These are phyloP conservation scores for Fusarium torreyae DNA, from an alignment of 2,329 filamentous ascomycete genomes.

Conservation along the genomic window DNA sequence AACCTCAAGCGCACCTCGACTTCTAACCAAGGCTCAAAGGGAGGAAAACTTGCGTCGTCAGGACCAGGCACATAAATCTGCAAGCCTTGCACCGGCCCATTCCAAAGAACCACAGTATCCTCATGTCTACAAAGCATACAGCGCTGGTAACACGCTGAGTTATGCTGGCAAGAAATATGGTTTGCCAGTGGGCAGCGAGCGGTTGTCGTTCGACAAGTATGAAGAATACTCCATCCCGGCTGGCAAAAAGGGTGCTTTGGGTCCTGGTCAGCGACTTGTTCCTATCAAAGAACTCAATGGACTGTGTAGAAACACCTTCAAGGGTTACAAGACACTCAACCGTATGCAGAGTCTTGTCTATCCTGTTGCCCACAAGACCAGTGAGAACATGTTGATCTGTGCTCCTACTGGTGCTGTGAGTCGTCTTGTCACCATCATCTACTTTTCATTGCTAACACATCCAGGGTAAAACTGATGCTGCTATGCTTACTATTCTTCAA, in stretches of 20 bases:
- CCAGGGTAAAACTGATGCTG: conserved; percentile 95
- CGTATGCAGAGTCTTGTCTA: conserved; percentile 99
- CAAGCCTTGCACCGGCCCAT: conserved; percentile 78
- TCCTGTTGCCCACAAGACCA: conserved; percentile 94
- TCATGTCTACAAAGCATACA: conserved; percentile 89
- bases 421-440: conserved; percentile 47
- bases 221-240: conserved; percentile 93
- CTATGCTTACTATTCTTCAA: conserved; percentile 95
- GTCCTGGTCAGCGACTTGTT: conserved; percentile 80
- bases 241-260: conserved; percentile 81
- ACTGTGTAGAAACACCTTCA: conserved; percentile 91
- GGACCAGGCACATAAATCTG: conserved; percentile 87
- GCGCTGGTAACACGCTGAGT: conserved; percentile 88
- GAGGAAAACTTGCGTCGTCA: conserved; percentile 82
- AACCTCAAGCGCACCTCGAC: conserved; percentile 61
- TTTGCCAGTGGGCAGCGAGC: conserved; percentile 81
- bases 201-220: conserved; percentile 81
- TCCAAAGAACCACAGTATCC: conserved; percentile 85
- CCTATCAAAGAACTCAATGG: conserved; percentile 88
- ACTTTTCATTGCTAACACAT: conserved; percentile 28
- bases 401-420: conserved; percentile 91
- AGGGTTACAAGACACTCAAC: conserved; percentile 92
- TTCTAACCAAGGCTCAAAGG: conserved; percentile 83
- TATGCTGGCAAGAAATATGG: conserved; percentile 85
- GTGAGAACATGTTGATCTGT: conserved; percentile 98